These are phyloP conservation scores for Pythium volutum DNA, from an alignment of 352 stramenopile species.

Conservation along the genomic window DNA sequence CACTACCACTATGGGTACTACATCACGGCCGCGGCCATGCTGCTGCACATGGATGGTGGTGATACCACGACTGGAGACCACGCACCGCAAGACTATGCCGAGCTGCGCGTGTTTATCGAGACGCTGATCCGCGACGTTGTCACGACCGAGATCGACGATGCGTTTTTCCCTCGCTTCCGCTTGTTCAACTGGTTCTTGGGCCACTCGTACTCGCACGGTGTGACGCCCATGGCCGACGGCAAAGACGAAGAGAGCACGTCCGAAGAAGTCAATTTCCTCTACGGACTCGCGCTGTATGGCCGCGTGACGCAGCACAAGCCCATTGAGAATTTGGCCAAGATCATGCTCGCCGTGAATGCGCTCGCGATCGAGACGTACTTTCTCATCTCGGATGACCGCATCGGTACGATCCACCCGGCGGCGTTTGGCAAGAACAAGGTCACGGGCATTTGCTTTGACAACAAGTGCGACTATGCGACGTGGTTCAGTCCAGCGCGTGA, in stretches of 20 bases:
- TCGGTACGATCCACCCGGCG: conserved; percentile 35
- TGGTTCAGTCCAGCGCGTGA: conserved; percentile 68
- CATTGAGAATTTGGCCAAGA: conserved; percentile 32
- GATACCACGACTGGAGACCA: conserved; percentile 40
- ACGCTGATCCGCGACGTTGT: conserved; percentile 50
- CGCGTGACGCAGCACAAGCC: conserved; percentile 28
- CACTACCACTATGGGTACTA: conserved; percentile 80
- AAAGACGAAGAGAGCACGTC: conserved; percentile 73
- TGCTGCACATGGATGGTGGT: conserved; percentile 19
- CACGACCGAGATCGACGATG: conserved; percentile 37
- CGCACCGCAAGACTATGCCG: conserved; percentile 27
- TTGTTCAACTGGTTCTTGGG: conserved; percentile 65
- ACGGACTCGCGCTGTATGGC: conserved; percentile 22
- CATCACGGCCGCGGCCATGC: conserved; percentile 51
- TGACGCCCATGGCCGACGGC: conserved; percentile 53
- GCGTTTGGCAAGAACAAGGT: conserved; percentile 54
- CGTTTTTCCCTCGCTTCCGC: conserved; percentile 51
- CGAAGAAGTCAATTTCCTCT: conserved; percentile 63
- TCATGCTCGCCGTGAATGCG: conserved; percentile 51
- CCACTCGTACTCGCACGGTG: conserved; percentile 69
- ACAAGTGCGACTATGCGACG: conserved; percentile 67
- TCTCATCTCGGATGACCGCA: conserved; percentile 42
- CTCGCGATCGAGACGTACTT: conserved; percentile 63
- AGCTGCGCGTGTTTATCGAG: conserved; percentile 25
- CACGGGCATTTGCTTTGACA: conserved; percentile 75